These are phyloP conservation scores for Argentina anserina DNA, from an alignment of 306 rosid species.

Conservation along the genomic window DNA sequence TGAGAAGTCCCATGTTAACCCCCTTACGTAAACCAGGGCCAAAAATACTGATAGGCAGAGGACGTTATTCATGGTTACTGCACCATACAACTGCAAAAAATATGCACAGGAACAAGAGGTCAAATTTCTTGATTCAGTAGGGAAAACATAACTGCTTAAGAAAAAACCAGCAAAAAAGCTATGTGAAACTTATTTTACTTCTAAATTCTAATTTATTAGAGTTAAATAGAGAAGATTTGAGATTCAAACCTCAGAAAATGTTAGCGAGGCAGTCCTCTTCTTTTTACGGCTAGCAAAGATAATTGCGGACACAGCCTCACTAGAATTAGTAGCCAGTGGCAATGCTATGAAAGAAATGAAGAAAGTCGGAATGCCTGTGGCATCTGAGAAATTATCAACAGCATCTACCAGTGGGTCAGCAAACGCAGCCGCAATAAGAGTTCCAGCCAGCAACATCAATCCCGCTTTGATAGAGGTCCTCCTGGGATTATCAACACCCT, in stretches of 20 bases:
- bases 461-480: conserved; percentile 55
- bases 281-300: conserved; percentile 84
- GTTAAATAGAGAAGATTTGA: neutral
- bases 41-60: conserved; percentile 91
- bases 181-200: neutral
- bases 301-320: conserved; percentile 86
- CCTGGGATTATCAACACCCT: conserved; percentile 38
- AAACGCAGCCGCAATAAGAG: conserved; percentile 73
- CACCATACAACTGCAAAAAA: conserved; percentile 77
- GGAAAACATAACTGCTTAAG: neutral
- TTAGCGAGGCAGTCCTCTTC: conserved; percentile 67
- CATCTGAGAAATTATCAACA: conserved; percentile 84
- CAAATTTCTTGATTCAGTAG: neutral
- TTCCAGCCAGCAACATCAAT: conserved; percentile 54
- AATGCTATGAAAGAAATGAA: conserved; percentile 87
- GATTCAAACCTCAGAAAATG: conserved; percentile 88
- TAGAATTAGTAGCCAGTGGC: conserved; percentile 84
- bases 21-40: conserved; percentile 78
- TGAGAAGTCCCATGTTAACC: conserved; percentile 90
- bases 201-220: neutral
- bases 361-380: conserved; percentile 89
- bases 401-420: conserved; percentile 97
- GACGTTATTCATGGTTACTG: conserved; percentile 86
- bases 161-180: neutral
- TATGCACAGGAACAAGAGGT: conserved; percentile 2